These are phyloP conservation scores for Chrysosporium queenslandicum DNA, from an alignment of 2,329 filamentous ascomycete genomes.

Conservation along the genomic window DNA sequence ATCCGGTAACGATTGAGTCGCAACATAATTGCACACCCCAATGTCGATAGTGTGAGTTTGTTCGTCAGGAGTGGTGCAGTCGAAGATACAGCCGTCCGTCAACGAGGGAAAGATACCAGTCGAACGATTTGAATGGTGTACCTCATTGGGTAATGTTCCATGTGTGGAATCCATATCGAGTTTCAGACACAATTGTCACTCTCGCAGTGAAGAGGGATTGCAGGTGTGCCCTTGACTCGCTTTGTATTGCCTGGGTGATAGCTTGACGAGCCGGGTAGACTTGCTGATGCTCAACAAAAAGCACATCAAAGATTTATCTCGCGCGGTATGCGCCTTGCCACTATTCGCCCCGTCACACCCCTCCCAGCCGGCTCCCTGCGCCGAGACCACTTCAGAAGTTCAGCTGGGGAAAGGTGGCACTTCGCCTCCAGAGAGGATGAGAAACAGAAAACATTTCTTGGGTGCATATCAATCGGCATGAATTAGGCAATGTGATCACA, in stretches of 20 bases:
- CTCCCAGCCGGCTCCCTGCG: neutral
- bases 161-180: neutral
- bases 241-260: neutral
- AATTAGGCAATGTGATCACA: neutral
- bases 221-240: neutral
- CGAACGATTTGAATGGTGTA: neutral
- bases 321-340: neutral
- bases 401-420: no score
- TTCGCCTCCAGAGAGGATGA: neutral
- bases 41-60: neutral
- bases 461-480: neutral
- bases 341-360: neutral
- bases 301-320: neutral
- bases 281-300: no score
- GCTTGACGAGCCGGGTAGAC: no score
- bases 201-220: no score
- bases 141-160: neutral
- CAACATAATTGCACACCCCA: neutral
- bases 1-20: neutral
- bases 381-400: neutral
- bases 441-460: neutral
- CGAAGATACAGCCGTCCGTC: constrained; percentile 1
- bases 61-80: neutral
- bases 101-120: constrained; percentile 5
- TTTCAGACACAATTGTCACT: neutral